phyloP scores from a whole-genome alignment of 352 stramenopile genomes.

The Globisporangium lucens region DNA sequence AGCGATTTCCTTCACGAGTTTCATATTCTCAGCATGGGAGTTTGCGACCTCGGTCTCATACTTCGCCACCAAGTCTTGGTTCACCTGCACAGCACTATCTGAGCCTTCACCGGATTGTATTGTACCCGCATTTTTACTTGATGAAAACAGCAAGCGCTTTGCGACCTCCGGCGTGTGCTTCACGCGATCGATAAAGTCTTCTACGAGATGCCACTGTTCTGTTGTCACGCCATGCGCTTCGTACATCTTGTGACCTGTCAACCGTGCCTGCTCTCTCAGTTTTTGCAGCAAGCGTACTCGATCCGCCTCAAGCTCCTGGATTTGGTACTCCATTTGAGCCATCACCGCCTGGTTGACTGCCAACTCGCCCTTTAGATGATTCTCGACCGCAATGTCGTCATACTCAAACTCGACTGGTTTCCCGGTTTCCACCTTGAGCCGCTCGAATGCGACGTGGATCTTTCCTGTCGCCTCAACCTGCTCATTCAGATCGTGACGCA shows the following conservation, averaged over 20 bases:
- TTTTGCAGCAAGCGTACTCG: slow-evolving; percentile 53
- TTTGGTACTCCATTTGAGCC: slow-evolving; percentile 58
- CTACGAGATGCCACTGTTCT: slow-evolving; percentile 51
- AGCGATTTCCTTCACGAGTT: slow-evolving; percentile 33
- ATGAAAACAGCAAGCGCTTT: slow-evolving; percentile 27
- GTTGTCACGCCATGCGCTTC: slow-evolving; percentile 53
- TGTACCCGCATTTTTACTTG: slow-evolving; percentile 5
- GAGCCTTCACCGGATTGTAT: slow-evolving; percentile 4
- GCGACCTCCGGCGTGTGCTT: slow-evolving; percentile 56
- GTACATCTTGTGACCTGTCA: slow-evolving; percentile 48
- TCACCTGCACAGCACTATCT: not conserved
- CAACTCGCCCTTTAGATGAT: slow-evolving; percentile 54
- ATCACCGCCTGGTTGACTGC: slow-evolving; percentile 54
- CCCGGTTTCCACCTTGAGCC: slow-evolving; percentile 53
- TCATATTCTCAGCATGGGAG: slow-evolving; percentile 26
- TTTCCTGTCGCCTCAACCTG: slow-evolving; percentile 60
- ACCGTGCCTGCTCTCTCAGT: slow-evolving; percentile 48
- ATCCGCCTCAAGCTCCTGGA: slow-evolving; percentile 63
- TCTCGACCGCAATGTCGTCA: slow-evolving; percentile 46
- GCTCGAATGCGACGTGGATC: slow-evolving; percentile 50
- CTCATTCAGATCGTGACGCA: slow-evolving; percentile 57
- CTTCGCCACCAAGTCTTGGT: slow-evolving; percentile 13
- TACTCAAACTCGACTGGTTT: slow-evolving; percentile 54
- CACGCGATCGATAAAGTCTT: slow-evolving; percentile 69
- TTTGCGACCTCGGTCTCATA: slow-evolving; percentile 23